These are phyloP conservation scores for Candida anglica DNA, from an alignment of 805 yeast species.

Conservation along the genomic window DNA sequence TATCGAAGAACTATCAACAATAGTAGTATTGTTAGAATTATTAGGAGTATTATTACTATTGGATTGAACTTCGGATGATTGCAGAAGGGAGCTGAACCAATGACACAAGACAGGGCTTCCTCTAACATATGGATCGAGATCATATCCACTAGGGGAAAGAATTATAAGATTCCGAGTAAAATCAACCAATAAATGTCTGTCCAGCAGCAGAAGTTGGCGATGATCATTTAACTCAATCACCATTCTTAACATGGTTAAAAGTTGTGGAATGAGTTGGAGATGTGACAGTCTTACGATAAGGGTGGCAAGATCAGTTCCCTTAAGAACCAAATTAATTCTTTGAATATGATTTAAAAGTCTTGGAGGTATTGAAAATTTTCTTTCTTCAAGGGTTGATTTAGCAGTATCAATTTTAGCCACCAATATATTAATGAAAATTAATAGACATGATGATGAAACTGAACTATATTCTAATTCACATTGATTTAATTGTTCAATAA, in stretches of 20 bases:
- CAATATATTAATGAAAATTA: conserved; percentile 1
- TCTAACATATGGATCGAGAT: neutral
- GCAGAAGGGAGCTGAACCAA: neutral
- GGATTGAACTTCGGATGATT: neutral
- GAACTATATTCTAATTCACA: conserved; percentile 1
- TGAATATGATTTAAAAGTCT: too few relatives aligned
- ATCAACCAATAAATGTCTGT: neutral
- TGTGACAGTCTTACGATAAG: neutral
- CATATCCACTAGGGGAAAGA: conserved; percentile 3
- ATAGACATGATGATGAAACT: conserved; percentile 1
- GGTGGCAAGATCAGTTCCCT: conserved; percentile 1
- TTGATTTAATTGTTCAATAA: neutral
- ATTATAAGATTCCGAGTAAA: neutral
- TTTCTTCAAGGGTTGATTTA: neutral
- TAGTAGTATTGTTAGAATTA: too few relatives aligned
- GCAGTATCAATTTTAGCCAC: conserved; percentile 2
- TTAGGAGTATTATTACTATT: too few relatives aligned
- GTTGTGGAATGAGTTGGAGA: conserved; percentile 3
- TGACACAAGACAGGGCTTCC: neutral
- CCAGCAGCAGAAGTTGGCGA: neutral
- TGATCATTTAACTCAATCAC: neutral
- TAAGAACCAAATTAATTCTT: neutral
- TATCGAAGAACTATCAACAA: too few relatives aligned
- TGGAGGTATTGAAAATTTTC: neutral
- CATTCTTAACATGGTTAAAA: conserved; percentile 1